These are phyloP conservation scores for Aspergillus asperescens DNA, from an alignment of 495 filamentous ascomycete genomes.

Conservation along the genomic window DNA sequence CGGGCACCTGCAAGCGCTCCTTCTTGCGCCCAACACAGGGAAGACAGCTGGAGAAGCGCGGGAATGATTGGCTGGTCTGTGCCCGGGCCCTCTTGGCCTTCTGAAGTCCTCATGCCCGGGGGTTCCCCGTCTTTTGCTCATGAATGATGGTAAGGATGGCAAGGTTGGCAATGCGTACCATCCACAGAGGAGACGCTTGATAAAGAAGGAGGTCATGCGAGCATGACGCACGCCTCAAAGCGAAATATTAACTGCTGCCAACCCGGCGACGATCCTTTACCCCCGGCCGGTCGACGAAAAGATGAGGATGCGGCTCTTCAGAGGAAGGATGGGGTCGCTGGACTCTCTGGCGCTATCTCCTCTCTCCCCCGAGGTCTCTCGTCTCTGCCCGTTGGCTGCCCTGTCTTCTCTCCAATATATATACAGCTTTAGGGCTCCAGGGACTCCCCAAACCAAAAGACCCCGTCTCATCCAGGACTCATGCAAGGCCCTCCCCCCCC, in stretches of 20 bases:
- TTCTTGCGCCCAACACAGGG: too few species aligned
- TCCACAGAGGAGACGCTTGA: too few species aligned
- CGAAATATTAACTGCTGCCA: too few species aligned
- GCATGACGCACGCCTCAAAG: too few species aligned
- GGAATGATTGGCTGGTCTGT: neutral
- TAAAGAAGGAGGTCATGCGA: too few species aligned
- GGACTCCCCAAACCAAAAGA: neutral
- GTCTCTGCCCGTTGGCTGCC: neutral
- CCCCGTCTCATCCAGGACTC: neutral
- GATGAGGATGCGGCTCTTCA: constrained; percentile 8
- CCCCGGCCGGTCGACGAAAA: neutral
- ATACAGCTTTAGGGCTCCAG: neutral
- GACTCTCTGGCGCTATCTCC: too few species aligned
- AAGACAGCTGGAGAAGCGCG: too few species aligned
- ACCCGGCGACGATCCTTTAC: neutral
- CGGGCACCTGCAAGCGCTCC: too few species aligned
- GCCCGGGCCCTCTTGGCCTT: neutral
- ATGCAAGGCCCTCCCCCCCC: neutral
- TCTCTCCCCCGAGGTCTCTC: neutral
- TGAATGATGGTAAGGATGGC: too few species aligned
- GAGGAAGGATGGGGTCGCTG: neutral
- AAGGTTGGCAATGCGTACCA: too few species aligned
- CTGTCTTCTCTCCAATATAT: neutral
- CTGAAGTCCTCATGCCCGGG: neutral
- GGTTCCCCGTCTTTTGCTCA: too few species aligned